phyloP scores from a whole-genome alignment of 768 basidiomycete species.

The Naematelia aurantialba region DNA sequence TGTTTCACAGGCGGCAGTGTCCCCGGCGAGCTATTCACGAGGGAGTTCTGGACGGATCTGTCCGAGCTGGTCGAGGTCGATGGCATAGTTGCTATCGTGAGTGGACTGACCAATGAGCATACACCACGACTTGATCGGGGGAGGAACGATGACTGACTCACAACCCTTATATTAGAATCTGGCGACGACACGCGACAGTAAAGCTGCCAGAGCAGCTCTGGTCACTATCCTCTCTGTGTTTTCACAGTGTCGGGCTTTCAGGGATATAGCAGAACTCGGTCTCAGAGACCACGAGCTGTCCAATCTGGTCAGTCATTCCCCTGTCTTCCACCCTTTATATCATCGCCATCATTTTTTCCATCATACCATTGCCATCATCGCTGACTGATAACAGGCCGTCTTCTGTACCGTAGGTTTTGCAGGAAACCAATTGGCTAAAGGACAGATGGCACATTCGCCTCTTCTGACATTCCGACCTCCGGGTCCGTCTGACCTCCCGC shows the following conservation, averaged over 20 bases:
- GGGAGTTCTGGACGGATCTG: slow-evolving; percentile 76
- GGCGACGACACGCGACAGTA: slow-evolving; percentile 64
- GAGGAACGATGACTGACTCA: too few relatives aligned
- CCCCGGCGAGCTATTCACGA: slow-evolving; percentile 75
- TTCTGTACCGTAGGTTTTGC: slow-evolving; percentile 62
- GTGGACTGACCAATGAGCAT: slow-evolving; percentile 48
- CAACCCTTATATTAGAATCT: slow-evolving; percentile 49
- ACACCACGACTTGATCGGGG: too few relatives aligned
- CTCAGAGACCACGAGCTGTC: slow-evolving; percentile 58
- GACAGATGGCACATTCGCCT: slow-evolving; percentile 33
- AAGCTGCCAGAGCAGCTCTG: slow-evolving; percentile 65
- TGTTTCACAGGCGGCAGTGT: slow-evolving; percentile 93
- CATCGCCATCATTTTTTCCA: too few relatives aligned
- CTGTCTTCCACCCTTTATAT: slow-evolving; percentile 1
- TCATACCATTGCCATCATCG: too few relatives aligned
- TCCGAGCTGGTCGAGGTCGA: slow-evolving; percentile 63
- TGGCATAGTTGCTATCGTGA: slow-evolving; percentile 75
- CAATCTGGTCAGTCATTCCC: slow-evolving; percentile 68
- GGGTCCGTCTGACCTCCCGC: slow-evolving; percentile 22
- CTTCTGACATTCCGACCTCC: slow-evolving; percentile 45
- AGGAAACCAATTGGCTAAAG: slow-evolving; percentile 9
- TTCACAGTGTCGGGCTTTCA: slow-evolving; percentile 74
- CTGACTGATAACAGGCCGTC: slow-evolving; percentile 63
- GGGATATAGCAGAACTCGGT: slow-evolving; percentile 58
- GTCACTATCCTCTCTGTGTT: slow-evolving; percentile 70